phyloP scores from a whole-genome alignment of 140 eudicot species.

The Flaveria floridana region DNA sequence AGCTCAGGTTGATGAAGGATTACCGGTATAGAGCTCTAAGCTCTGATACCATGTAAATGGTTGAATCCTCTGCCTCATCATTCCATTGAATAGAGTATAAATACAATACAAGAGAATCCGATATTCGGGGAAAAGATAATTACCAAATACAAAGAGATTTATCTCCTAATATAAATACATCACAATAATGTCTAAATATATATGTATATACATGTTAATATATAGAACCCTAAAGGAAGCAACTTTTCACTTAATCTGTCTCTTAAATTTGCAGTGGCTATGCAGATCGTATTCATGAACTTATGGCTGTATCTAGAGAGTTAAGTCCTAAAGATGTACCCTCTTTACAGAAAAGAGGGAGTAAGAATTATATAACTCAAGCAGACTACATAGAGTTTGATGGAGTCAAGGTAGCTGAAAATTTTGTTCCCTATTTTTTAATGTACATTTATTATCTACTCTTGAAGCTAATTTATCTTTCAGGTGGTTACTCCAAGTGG shows the following conservation, averaged over 20 bases:
- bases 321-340: slow-evolving; percentile 65
- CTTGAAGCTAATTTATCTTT: not conserved
- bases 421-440: slow-evolving; percentile 1
- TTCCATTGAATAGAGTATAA: too few species aligned
- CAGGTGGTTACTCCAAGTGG: slow-evolving; percentile 99
- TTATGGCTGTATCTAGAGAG: slow-evolving; percentile 83
- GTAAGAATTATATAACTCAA: slow-evolving; percentile 76
- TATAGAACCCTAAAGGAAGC: not conserved
- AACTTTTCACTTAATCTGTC: slow-evolving; percentile 16
- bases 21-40: too few species aligned
- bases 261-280: slow-evolving; percentile 66
- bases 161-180: too few species aligned
- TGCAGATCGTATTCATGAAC: slow-evolving; percentile 97
- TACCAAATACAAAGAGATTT: too few species aligned
- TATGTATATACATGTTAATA: too few species aligned
- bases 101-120: too few species aligned
- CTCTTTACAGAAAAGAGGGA: slow-evolving; percentile 62
- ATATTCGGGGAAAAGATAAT: too few species aligned
- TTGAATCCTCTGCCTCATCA: too few species aligned
- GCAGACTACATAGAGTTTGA: slow-evolving; percentile 91
- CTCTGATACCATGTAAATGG: too few species aligned
- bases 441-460: not conserved
- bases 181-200: too few species aligned
- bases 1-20: too few species aligned
- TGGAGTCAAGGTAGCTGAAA: slow-evolving; percentile 67